A percentile compares a stretch with the other conserved stretches of the same genome.
Evolutionary conservation across 2,329 filamentous ascomycete species (phyloP).

Genomic region (Chaetomium strumarium): DNA sequence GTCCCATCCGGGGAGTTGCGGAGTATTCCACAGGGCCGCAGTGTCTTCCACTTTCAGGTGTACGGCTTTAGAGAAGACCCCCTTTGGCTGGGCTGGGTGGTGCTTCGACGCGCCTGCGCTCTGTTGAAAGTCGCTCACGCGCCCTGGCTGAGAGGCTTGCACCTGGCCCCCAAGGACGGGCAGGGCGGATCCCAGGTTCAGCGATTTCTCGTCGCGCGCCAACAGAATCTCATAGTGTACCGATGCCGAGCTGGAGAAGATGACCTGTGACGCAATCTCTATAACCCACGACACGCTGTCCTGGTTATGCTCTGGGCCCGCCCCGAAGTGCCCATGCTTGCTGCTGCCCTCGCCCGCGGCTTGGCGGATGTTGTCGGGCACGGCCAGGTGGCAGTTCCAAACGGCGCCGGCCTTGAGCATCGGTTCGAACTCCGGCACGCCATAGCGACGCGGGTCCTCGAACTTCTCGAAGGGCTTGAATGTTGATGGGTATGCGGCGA

Average conservation of each 20-base stretch:
- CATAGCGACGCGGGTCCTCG: constrained; percentile 62
- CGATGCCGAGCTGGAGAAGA: constrained; percentile 84
- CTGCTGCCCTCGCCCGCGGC: constrained; percentile 52
- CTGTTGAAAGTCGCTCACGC: constrained; percentile 70
- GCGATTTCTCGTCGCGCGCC: constrained; percentile 76
- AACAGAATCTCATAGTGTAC: constrained; percentile 85
- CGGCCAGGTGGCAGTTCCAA: constrained; percentile 73
- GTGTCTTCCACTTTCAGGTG: constrained; percentile 81
- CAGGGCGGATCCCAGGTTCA: constrained; percentile 55
- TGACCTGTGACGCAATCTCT: constrained; percentile 85
- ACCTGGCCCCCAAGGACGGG: constrained; percentile 41
- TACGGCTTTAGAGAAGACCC: constrained; percentile 79
- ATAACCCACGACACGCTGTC: constrained; percentile 77
- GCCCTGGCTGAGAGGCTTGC: constrained; percentile 58
- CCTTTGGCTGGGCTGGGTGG: constrained; percentile 60
- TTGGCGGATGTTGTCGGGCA: constrained; percentile 72
- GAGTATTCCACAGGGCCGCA: constrained; percentile 86
- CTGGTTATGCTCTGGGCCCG: constrained; percentile 39
- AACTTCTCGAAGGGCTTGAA: constrained; percentile 81
- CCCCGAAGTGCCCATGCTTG: constrained; percentile 41
- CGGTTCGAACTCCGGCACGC: constrained; percentile 86
- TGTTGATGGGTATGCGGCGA: constrained; percentile 74
- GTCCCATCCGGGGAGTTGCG: constrained; percentile 66
- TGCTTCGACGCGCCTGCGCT: constrained; percentile 46
- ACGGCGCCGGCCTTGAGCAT: constrained; percentile 90